Conservation (phyloP, 2,329 filamentous ascomycete genomes). For the Leptographium lundbergii region DNA sequence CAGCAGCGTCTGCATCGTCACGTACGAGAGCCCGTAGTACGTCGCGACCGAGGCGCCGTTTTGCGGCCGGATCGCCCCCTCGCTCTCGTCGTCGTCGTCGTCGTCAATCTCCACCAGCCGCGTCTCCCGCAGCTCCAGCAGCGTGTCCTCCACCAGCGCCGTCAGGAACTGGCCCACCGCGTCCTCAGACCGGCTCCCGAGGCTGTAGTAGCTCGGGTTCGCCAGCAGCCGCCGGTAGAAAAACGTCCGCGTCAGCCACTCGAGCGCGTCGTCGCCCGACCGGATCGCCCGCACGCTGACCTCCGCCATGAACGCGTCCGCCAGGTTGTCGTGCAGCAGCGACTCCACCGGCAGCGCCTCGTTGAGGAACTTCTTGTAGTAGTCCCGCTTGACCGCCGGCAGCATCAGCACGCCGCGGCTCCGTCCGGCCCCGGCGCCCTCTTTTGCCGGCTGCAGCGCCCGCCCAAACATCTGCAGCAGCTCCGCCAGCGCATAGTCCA, state of each 20-base stretch:
- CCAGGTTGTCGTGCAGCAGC: slow-evolving; percentile 79
- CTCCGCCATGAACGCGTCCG: slow-evolving; percentile 94
- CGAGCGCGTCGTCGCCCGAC: slow-evolving; percentile 91
- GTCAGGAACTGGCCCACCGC: slow-evolving; percentile 90
- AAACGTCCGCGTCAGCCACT: slow-evolving; percentile 97
- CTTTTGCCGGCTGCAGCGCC: slow-evolving; percentile 69
- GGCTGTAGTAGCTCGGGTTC: slow-evolving; percentile 91
- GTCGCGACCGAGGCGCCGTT: slow-evolving; percentile 97
- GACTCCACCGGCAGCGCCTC: slow-evolving; percentile 94
- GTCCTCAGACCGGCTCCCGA: slow-evolving; percentile 80
- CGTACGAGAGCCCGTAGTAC: slow-evolving; percentile 98
- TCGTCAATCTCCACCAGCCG: slow-evolving; percentile 95
- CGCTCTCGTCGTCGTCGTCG: slow-evolving; percentile 73
- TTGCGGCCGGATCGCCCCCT: slow-evolving; percentile 64
- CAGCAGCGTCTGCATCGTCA: slow-evolving; percentile 98
- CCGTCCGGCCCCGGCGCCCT: slow-evolving; percentile 45
- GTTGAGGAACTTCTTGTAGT: slow-evolving; percentile 97
- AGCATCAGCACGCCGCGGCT: slow-evolving; percentile 94
- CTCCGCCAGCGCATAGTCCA: slow-evolving; percentile 90
- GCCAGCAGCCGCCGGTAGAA: slow-evolving; percentile 91
- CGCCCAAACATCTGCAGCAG: slow-evolving; percentile 97
- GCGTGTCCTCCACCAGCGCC: slow-evolving; percentile 81
- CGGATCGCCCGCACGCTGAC: slow-evolving; percentile 93
- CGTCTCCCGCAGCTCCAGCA: slow-evolving; percentile 81
- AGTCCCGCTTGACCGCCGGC: slow-evolving; percentile 84